Evolutionary conservation across 495 filamentous ascomycete species (phyloP).

Genomic region (Annulohypoxylon maeteangense): DNA sequence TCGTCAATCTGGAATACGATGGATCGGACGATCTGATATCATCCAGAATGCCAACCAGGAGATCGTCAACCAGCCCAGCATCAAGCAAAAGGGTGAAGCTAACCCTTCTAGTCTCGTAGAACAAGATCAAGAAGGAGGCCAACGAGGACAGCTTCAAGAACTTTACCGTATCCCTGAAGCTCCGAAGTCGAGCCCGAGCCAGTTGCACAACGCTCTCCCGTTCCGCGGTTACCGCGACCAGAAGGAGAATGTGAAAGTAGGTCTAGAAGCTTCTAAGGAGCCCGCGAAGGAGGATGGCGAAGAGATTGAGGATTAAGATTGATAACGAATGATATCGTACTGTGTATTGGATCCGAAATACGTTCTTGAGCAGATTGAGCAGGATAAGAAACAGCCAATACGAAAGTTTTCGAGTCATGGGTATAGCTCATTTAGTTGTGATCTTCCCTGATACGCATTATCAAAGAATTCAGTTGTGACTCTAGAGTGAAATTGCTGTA

Average conservation of each 20-base stretch:
- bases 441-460: neutral
- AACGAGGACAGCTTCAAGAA: too few relatives aligned
- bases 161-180: too few relatives aligned
- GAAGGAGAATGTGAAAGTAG: neutral
- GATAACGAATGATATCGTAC: neutral
- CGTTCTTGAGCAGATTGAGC: neutral
- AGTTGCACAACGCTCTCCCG: neutral
- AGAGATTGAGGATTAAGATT: neutral
- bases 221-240: neutral
- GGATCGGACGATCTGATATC: neutral
- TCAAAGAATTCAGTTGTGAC: neutral
- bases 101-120: neutral
- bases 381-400: neutral
- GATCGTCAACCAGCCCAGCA: neutral
- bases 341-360: neutral
- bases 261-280: neutral
- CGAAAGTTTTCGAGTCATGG: neutral
- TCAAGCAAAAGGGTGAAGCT: neutral
- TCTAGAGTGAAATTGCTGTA: neutral
- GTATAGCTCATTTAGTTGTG: neutral
- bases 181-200: too few relatives aligned
- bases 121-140: neutral
- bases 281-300: neutral
- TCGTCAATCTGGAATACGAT: neutral
- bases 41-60: neutral